Percentiles rank a stretch among this genome's conserved stretches.
phyloP scores from a whole-genome alignment of 306 rosid species.

The Bauhinia variegata region DNA sequence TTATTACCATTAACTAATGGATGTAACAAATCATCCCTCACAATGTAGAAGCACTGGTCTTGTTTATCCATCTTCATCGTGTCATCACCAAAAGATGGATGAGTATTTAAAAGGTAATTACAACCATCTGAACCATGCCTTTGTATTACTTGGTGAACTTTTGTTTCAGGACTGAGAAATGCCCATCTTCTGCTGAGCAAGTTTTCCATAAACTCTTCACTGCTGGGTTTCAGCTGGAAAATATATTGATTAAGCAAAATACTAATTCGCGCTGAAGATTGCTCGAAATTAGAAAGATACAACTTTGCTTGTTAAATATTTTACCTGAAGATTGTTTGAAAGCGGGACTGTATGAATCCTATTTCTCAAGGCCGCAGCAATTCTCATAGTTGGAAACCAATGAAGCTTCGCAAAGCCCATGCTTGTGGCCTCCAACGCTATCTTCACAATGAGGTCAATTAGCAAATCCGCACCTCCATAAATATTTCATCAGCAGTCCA shows the following conservation, averaged over 20 bases:
- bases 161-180: slow-evolving; percentile 58
- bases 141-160: slow-evolving; percentile 57
- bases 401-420: slow-evolving; percentile 40
- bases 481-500: too few relatives aligned
- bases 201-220: slow-evolving; percentile 57
- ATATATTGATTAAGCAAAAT: not conserved
- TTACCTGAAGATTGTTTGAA: slow-evolving; percentile 43
- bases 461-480: too few relatives aligned
- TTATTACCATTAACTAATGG: slow-evolving; percentile 89
- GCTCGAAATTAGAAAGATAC: too few relatives aligned
- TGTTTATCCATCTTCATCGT: slow-evolving; percentile 30
- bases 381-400: slow-evolving; percentile 26
- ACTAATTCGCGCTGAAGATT: not conserved
- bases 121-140: slow-evolving; percentile 31
- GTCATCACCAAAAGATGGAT: slow-evolving; percentile 44
- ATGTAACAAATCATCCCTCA: slow-evolving; percentile 94
- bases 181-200: slow-evolving; percentile 79
- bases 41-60: slow-evolving; percentile 52
- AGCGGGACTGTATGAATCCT: slow-evolving; percentile 36
- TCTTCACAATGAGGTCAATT: too few relatives aligned
- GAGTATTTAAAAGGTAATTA: slow-evolving; percentile 37
- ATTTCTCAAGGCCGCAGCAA: slow-evolving; percentile 41
- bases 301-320: not conserved
- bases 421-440: too few relatives aligned
- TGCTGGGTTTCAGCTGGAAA: slow-evolving; percentile 41